Evolutionary conservation across 305 asterid species (phyloP).

Genomic region (Fraxinus greggii): DNA sequence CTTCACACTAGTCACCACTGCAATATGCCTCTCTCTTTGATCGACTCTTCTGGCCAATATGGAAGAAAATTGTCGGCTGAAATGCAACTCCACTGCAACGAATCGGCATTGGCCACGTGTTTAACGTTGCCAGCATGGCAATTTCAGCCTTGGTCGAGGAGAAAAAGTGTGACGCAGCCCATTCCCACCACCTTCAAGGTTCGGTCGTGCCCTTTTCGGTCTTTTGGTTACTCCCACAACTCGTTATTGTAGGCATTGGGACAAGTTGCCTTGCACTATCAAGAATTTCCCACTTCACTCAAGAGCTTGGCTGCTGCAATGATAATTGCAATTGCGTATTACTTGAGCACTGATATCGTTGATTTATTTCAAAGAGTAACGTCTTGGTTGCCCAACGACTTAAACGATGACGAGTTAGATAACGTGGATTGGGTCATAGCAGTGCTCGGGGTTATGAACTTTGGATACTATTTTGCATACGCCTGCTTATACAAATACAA

Average conservation of each 20-base stretch:
- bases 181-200: background rate
- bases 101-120: slow-evolving; percentile 43
- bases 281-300: slow-evolving; percentile 42
- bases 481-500: slow-evolving; percentile 31
- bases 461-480: slow-evolving; percentile 42
- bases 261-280: slow-evolving; percentile 56
- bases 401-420: slow-evolving; percentile 50
- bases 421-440: slow-evolving; percentile 45
- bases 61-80: slow-evolving; percentile 19
- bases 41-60: slow-evolving; percentile 21
- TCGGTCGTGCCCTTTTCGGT: slow-evolving; percentile 34
- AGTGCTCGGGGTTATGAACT: slow-evolving; percentile 35
- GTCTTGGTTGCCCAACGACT: slow-evolving; percentile 47
- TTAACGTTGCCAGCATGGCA: slow-evolving; percentile 35
- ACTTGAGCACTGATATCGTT: slow-evolving; percentile 32
- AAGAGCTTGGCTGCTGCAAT: slow-evolving; percentile 50
- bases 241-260: slow-evolving; percentile 73
- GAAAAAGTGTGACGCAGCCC: slow-evolving; percentile 26
- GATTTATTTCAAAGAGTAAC: slow-evolving; percentile 34
- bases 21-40: slow-evolving; percentile 26
- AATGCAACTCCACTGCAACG: slow-evolving; percentile 34
- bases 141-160: slow-evolving; percentile 42
- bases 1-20: slow-evolving; percentile 30
- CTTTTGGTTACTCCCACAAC: slow-evolving; percentile 67
- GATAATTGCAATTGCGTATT: slow-evolving; percentile 33